Base-by-base conservation (phyloP, 805 yeast species). In the Yarrowia hollandica region DNA sequence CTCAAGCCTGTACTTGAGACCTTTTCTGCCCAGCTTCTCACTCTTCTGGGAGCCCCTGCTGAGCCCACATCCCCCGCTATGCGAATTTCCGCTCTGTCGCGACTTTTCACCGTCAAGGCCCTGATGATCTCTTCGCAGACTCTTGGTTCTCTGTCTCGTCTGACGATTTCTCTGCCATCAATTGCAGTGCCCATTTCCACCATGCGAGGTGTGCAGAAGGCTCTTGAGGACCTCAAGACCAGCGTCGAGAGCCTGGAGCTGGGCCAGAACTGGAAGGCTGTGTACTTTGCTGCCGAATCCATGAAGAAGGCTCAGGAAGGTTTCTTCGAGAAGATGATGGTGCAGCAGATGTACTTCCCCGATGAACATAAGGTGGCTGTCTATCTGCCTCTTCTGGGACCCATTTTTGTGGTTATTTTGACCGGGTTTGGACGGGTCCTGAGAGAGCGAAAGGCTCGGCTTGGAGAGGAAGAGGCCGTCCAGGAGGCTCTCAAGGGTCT, bases 321-420 rank as follows among this genome's bases (percentile, higher is more conserved):
- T 0, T 92, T 92, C 67, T 92, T 92, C 70, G 96, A 92, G 65
- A 88, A 88, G 65, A 91, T 86, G 70, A 92, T 94, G 97, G 89
- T 94, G 25, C 96, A 90, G 67, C 97, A 92, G 69, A 89, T 86
- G 60, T 90, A 88, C 71, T 90, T 91, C 76, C 98, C 99, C 0
- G 92, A 88, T 63, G 97, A 92, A 70, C 99, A 92, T 69, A 91
- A 89, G 70, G 77, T 94, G 67, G 98, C 99, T 0, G 96, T 94
- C 1, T 94, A 90, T 65, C 75, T 90, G 68, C 99, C 99, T 0
- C 74, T 92, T 42, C 70, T 91, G 31, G 98, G 98, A 0, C 99
- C 99, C 1, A 75, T 90, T 31, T 73, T 80, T 1, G 80, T 92
- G 22, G 90, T 94, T 19, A 68, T 75, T 30, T 25, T 70, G 4